Conservation (phyloP, 139 green algal genomes). For the Tetradesmus lagerheimii region DNA sequence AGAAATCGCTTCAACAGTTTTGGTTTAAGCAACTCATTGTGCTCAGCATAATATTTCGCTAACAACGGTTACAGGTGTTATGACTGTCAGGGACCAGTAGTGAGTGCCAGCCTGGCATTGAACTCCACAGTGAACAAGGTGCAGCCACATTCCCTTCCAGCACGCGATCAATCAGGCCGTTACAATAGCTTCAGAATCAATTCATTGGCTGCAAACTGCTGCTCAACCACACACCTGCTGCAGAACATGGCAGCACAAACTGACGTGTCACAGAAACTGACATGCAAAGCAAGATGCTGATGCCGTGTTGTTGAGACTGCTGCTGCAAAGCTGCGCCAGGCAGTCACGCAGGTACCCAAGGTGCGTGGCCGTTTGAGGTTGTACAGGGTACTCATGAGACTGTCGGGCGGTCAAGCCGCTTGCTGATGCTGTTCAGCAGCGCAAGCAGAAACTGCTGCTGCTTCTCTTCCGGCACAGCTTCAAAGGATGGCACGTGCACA, state of each 20-base stretch:
- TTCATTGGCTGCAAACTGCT: too few relatives aligned
- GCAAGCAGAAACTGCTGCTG: slow-evolving; percentile 60
- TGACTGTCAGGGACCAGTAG: background rate
- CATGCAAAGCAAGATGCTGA: background rate
- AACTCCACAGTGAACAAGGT: background rate
- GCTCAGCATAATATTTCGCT: too few relatives aligned
- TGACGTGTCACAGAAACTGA: background rate
- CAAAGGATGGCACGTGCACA: slow-evolving; percentile 70
- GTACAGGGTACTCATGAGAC: too few relatives aligned
- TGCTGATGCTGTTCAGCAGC: slow-evolving; percentile 40
- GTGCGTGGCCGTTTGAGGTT: too few relatives aligned
- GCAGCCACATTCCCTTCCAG: background rate
- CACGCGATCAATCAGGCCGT: background rate
- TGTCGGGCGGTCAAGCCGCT: background rate
- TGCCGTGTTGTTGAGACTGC: too few relatives aligned
- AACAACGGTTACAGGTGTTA: background rate
- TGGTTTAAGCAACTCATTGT: too few relatives aligned
- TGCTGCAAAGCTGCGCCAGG: too few relatives aligned
- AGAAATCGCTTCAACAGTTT: background rate
- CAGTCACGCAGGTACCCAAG: too few relatives aligned
- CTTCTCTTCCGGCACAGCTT: slow-evolving; percentile 5
- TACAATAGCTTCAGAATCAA: too few relatives aligned
- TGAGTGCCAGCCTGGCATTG: background rate
- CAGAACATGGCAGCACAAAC: background rate
- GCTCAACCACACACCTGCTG: background rate